A percentile compares a stretch with the other conserved stretches of the same genome.
These are phyloP conservation scores for Sclerotinia sclerotiorum DNA, from an alignment of 2,329 filamentous ascomycete genomes.

Conservation along the genomic window DNA sequence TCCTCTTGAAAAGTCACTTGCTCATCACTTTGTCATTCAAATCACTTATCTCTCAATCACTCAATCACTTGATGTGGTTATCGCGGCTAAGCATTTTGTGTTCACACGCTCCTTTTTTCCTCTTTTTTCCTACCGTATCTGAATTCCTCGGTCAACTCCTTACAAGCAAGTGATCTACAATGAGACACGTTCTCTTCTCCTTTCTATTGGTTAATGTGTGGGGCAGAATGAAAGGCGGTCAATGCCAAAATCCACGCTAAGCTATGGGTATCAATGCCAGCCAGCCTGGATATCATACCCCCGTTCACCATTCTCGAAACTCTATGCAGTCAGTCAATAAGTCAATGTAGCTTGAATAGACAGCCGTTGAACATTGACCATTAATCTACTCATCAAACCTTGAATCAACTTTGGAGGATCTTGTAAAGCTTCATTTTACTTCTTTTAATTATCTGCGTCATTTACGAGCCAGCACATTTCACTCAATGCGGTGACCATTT, in stretches of 20 bases:
- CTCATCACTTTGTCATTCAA: background rate
- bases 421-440: slow-evolving; percentile 3
- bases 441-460: slow-evolving; percentile 4
- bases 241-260: slow-evolving; percentile 2
- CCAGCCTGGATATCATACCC: slow-evolving; percentile 21
- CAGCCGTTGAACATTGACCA: slow-evolving; percentile 13
- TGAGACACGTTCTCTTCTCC: slow-evolving; percentile 17
- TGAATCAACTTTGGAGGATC: background rate
- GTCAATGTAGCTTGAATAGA: slow-evolving; percentile 16
- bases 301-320: slow-evolving; percentile 16
- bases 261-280: slow-evolving; percentile 15
- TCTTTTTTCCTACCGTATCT: background rate
- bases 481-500: slow-evolving; percentile 39
- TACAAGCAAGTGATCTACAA: slow-evolving; percentile 6
- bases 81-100: background rate
- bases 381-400: slow-evolving; percentile 17
- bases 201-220: slow-evolving; percentile 13
- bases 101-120: background rate
- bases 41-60: background rate
- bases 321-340: slow-evolving; percentile 1
- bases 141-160: background rate
- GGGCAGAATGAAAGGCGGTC: slow-evolving; percentile 17
- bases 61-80: slow-evolving; percentile 1
- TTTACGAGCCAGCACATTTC: slow-evolving; percentile 12
- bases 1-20: background rate